A percentile compares a stretch with the other conserved stretches of the same genome.
phyloP scores from a whole-genome alignment of 257 asterid species.

The Solanum gandarillasii region DNA sequence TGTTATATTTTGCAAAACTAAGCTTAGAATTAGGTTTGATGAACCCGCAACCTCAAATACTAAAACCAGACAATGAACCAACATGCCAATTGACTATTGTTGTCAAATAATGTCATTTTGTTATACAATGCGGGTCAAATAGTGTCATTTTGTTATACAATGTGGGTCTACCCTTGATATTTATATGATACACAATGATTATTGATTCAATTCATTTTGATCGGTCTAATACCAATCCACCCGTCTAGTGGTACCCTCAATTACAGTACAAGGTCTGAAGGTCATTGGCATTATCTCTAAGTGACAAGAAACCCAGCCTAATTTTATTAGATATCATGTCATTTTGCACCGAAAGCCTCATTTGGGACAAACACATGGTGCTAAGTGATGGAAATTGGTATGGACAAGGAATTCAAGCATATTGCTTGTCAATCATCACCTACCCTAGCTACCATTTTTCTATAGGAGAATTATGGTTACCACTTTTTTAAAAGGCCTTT shows the following conservation, averaged over 20 bases:
- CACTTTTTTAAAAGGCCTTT: neutral
- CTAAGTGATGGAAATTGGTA: neutral
- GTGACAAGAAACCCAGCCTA: neutral
- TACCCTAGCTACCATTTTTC: neutral
- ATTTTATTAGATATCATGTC: neutral
- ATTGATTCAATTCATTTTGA: neutral
- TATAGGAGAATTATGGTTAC: neutral
- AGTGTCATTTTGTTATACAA: no score
- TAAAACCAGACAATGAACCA: no score
- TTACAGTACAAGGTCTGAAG: neutral
- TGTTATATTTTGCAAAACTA: no score
- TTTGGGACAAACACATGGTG: neutral
- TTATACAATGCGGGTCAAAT: no score
- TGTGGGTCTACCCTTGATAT: no score
- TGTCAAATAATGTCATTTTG: no score
- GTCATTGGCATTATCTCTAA: neutral
- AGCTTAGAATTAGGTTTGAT: no score
- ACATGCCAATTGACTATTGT: no score
- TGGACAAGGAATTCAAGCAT: neutral
- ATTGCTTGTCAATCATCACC: neutral
- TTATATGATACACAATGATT: neutral
- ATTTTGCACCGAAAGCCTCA: neutral
- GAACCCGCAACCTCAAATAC: no score
- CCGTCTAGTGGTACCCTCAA: neutral
- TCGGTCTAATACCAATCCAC: neutral